Percentiles rank a stretch among this genome's conserved stretches.
These are phyloP conservation scores for Medicago ruthenica DNA, from an alignment of 306 rosid genomes.

Conservation along the genomic window DNA sequence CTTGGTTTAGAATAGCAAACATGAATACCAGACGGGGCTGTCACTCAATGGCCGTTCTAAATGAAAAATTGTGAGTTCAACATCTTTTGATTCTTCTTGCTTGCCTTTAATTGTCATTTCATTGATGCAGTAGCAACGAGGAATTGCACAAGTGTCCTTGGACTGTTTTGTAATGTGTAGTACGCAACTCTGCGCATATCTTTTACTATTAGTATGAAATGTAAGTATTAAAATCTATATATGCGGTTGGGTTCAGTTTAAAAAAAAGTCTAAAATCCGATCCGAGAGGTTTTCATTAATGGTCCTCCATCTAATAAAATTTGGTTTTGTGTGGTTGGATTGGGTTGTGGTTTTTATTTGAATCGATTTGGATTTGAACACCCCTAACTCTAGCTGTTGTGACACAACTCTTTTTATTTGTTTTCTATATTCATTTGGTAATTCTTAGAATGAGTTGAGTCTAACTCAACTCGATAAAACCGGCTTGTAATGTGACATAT, in stretches of 20 bases:
- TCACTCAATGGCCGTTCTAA: conserved; percentile 13
- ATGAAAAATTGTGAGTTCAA: conserved; percentile 1
- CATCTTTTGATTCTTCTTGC: conserved; percentile 15
- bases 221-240: background rate
- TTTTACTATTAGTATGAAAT: background rate
- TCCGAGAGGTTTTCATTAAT: background rate
- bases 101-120: conserved; percentile 30
- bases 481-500: background rate
- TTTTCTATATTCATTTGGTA: conserved; percentile 21
- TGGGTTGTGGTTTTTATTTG: background rate
- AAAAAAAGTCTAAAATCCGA: background rate
- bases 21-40: conserved; percentile 59
- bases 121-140: conserved; percentile 3
- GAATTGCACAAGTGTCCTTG: conserved; percentile 21
- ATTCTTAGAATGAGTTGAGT: background rate
- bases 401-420: background rate
- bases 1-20: conserved; percentile 64
- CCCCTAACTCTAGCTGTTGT: background rate
- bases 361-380: background rate
- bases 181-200: background rate
- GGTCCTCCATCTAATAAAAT: background rate
- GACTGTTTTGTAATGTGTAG: background rate
- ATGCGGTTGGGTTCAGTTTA: background rate
- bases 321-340: too few relatives aligned
- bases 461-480: background rate